Conservation (phyloP, 129 eudicot genomes). For the sunflower (Helianthus annuus) region DNA sequence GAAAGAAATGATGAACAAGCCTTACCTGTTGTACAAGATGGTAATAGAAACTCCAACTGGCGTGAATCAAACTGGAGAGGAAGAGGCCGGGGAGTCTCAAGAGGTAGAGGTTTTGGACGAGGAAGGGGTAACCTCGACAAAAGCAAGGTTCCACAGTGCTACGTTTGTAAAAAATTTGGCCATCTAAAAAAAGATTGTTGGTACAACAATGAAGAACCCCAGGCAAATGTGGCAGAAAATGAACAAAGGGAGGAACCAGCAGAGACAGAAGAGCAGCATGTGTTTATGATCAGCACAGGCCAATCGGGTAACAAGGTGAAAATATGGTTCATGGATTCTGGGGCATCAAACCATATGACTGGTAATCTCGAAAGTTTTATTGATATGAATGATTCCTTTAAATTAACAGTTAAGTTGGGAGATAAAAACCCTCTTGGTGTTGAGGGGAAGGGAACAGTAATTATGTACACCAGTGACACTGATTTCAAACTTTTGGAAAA, state of each 20-base stretch:
- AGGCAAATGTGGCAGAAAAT: neutral
- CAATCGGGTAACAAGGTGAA: too few species aligned
- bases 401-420: too few species aligned
- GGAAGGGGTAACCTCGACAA: neutral
- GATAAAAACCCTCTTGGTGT: too few species aligned
- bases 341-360: too few species aligned
- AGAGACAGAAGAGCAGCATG: neutral
- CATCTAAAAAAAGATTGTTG: neutral
- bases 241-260: neutral
- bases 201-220: neutral
- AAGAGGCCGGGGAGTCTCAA: neutral
- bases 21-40: neutral
- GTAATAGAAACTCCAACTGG: too few species aligned
- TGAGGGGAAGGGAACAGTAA: too few species aligned
- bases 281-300: too few species aligned
- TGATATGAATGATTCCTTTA: too few species aligned
- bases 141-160: neutral
- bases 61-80: neutral
- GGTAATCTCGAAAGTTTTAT: too few species aligned
- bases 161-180: neutral
- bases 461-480: too few species aligned
- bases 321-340: too few species aligned
- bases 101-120: neutral
- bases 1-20: neutral
- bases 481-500: too few species aligned